These are phyloP conservation scores for Sphagnum magellanicum DNA, from an alignment of 228 moss, liverwort and hornwort genomes.

Conservation along the genomic window DNA sequence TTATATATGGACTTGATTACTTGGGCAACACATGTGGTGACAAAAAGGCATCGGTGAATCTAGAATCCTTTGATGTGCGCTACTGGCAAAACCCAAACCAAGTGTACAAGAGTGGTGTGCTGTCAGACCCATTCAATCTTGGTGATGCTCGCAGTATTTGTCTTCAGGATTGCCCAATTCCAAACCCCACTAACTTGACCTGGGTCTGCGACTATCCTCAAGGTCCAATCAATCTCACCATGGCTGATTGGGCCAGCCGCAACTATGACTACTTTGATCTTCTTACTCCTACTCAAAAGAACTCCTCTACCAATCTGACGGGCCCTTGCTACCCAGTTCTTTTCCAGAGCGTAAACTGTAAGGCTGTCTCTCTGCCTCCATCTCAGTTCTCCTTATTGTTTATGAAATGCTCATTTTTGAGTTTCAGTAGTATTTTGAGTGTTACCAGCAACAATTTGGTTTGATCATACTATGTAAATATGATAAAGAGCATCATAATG, in stretches of 20 bases:
- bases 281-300: slow-evolving; percentile 34
- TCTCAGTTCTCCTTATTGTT: no score
- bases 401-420: no score
- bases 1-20: slow-evolving; percentile 76
- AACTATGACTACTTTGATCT: slow-evolving; percentile 56
- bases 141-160: slow-evolving; percentile 78
- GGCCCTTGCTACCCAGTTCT: slow-evolving; percentile 96
- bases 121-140: slow-evolving; percentile 68
- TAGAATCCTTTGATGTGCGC: slow-evolving; percentile 43
- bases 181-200: slow-evolving; percentile 37
- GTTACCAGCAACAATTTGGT: no score
- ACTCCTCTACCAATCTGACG: slow-evolving; percentile 49
- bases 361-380: slow-evolving; percentile 5
- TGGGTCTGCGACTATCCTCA: slow-evolving; percentile 97
- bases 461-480: no score
- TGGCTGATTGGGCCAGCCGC: slow-evolving; percentile 48
- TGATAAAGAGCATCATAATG: no score
- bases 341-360: slow-evolving; percentile 67
- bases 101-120: slow-evolving; percentile 68
- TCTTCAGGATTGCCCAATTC: slow-evolving; percentile 50
- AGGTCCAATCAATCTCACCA: slow-evolving; percentile 46
- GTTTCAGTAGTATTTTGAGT: no score
- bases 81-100: slow-evolving; percentile 95
- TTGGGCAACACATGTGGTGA: slow-evolving; percentile 72
- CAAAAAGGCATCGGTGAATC: slow-evolving; percentile 16